Conservation (phyloP, 2,329 filamentous ascomycete genomes). For the Aspergillus sp. region DNA sequence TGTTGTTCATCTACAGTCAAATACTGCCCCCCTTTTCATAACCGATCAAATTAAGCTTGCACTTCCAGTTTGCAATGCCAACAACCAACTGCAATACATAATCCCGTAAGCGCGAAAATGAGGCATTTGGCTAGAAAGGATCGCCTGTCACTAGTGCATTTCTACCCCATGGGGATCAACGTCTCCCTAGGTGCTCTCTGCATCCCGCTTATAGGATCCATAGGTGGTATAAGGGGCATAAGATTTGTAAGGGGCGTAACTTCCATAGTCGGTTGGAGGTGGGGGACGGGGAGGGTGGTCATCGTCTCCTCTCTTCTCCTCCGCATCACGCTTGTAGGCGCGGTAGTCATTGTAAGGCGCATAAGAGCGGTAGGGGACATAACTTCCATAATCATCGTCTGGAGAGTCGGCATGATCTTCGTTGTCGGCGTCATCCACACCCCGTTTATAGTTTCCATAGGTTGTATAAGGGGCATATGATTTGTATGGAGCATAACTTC, state of each 20-base stretch:
- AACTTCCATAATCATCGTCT: conserved; percentile 5
- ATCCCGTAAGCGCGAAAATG: no score
- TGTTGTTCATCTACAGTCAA: no score
- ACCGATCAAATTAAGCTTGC: no score
- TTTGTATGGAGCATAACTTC: conserved; percentile 8
- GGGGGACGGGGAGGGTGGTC: no score
- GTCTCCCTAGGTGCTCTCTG: neutral
- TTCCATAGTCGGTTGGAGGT: no score
- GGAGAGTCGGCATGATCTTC: neutral
- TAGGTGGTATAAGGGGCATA: neutral
- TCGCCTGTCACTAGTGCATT: no score
- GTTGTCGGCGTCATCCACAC: neutral
- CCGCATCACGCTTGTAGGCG: neutral
- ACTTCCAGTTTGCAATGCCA: no score
- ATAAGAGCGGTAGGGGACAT: conserved; percentile 5
- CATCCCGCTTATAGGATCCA: neutral
- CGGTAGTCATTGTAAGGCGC: neutral
- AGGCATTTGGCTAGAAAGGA: no score
- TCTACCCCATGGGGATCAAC: no score
- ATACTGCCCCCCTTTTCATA: no score
- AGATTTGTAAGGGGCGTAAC: neutral
- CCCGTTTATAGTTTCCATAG: neutral
- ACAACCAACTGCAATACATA: no score
- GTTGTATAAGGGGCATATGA: neutral
- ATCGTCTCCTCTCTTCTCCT: no score